A percentile compares a stretch with the other conserved stretches of the same genome.
Evolutionary conservation across 768 basidiomycete genomes (phyloP).

Genomic region (Lactifluus echinatus): DNA sequence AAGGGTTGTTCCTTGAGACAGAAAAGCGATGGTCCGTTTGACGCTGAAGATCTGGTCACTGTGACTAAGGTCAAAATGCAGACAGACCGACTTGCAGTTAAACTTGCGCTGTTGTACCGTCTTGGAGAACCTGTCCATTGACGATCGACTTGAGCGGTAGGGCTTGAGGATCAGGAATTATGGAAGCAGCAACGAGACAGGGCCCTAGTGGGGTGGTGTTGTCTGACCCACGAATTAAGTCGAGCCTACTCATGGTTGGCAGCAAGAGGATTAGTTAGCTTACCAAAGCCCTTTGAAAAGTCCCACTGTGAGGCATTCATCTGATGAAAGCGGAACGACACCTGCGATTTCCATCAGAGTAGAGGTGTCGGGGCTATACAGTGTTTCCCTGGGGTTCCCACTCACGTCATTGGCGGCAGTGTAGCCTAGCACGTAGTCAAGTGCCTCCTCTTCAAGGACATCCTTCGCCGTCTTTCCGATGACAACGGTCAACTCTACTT

Average conservation of each 20-base stretch:
- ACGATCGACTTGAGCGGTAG: conserved; percentile 53
- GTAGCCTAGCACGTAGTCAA: conserved; percentile 82
- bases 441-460: conserved; percentile 69
- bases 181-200: conserved; percentile 58
- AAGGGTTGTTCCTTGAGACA: conserved; percentile 80
- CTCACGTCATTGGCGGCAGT: conserved; percentile 70
- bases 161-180: conserved; percentile 58
- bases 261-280: conserved; percentile 19
- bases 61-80: not conserved
- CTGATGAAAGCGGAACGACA: conserved; percentile 80
- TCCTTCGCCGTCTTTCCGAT: conserved; percentile 77
- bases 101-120: conserved; percentile 70
- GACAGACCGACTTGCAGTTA: not conserved
- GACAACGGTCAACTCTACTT: conserved; percentile 73
- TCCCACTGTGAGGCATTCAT: conserved; percentile 77
- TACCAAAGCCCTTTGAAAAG: conserved; percentile 83
- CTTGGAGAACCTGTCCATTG: conserved; percentile 62
- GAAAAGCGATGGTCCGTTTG: conserved; percentile 66
- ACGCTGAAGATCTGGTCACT: conserved; percentile 81
- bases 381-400: conserved; percentile 5
- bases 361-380: not conserved
- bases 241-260: not conserved
- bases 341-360: conserved; percentile 28
- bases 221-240: conserved; percentile 30
- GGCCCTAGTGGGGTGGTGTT: conserved; percentile 74